Base-by-base conservation (phyloP, 805 yeast genomes). In the Sungouiella thailandica region DNA sequence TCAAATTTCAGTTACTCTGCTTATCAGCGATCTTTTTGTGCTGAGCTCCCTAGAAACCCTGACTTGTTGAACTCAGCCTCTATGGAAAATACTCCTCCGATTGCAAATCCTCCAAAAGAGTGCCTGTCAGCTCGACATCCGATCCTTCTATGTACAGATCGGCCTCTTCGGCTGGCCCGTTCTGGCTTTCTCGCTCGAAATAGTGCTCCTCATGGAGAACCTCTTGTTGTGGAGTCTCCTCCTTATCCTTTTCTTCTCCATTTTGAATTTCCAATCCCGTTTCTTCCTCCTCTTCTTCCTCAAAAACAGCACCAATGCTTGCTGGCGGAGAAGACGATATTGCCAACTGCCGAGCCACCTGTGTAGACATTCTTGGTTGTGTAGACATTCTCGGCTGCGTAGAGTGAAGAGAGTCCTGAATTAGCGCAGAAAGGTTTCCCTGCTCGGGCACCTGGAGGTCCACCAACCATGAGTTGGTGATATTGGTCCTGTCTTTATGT, bases 121-220 rank as follows among this genome's bases (percentile, higher is more conserved):
- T 40, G 7, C 58, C 58, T 12, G 49, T 36, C 37, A 51, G 46
- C 16, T 57, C 64, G 24, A 58, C 62, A 22, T 61, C 65, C 2
- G 65, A 58, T 7, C 52, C 65, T 24, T 56, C 63, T 3, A 61
- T 53, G 6, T 49, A 49, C 57, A 50, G 56, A 12, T 25, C 36
- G 10, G 35, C 28, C 5, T 23, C 31, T 11, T 17, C 15, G 13
- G 31, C n/a, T n/a, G n/a, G n/a, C n/a, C n/a, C n/a, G n/a, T n/a
- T n/a, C n/a, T 19, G 24, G 10, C 20, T 13, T 18, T 19, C 31
- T 6, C n/a, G 13, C 6, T 18, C 8, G 15, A 13, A 23, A 13
- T 7, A 28, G 22, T 19, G 22, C 8, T 7, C 9, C 9, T 19
- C 22, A n/a, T n/a, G n/a, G n/a, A n/a, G n/a, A n/a, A n/a, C n/a